Conservation (phyloP, 345 rosid genomes). For the Eucalyptus lansdowneana region DNA sequence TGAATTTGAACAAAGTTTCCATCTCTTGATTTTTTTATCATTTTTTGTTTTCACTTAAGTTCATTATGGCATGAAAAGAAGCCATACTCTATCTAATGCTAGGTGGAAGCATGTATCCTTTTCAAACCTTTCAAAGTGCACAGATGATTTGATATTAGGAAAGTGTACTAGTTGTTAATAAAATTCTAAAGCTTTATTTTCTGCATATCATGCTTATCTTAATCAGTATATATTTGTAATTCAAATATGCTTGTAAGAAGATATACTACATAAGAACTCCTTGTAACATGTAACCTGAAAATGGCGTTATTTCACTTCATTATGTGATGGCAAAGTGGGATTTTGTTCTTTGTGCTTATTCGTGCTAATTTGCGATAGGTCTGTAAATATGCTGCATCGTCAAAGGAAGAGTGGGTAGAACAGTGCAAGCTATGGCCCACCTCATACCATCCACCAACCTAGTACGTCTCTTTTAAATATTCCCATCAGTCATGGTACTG, state of each 20-base stretch:
- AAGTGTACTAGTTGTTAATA: neutral
- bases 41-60: neutral
- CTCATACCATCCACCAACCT: slow-evolving; percentile 85
- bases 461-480: slow-evolving; percentile 31
- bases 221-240: neutral
- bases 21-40: neutral
- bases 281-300: neutral
- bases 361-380: slow-evolving; percentile 26
- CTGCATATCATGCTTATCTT: neutral
- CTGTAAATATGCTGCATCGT: slow-evolving; percentile 52
- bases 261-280: neutral
- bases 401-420: slow-evolving; percentile 85
- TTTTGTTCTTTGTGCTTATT: neutral
- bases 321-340: neutral
- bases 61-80: neutral
- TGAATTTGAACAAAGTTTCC: neutral
- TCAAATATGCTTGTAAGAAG: neutral
- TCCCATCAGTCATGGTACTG: neutral
- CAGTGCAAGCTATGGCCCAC: slow-evolving; percentile 95
- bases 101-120: neutral
- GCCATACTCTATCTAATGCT: neutral
- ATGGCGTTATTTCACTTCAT: neutral
- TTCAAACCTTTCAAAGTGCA: neutral
- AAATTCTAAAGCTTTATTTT: neutral
- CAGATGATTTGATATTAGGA: neutral